These are phyloP conservation scores for Colletotrichum sp. DNA, from an alignment of 2,329 filamentous ascomycete genomes.

Conservation along the genomic window DNA sequence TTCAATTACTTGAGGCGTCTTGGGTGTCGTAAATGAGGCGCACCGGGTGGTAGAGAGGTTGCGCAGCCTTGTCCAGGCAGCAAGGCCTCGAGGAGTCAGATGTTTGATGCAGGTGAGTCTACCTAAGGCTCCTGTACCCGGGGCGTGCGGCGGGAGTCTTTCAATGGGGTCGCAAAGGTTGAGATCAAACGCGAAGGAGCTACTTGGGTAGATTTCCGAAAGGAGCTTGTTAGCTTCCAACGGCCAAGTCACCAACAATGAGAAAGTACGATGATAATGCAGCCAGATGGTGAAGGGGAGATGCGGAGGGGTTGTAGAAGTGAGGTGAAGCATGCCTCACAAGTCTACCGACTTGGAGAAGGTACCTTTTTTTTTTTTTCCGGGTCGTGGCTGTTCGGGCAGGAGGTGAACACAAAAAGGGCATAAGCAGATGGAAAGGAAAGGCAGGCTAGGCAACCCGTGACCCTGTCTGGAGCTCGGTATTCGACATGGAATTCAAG, in stretches of 20 bases:
- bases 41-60: neutral
- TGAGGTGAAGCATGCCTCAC: neutral
- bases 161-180: neutral
- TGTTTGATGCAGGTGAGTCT: neutral
- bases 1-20: neutral
- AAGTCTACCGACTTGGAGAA: neutral
- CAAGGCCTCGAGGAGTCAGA: constrained; percentile 9
- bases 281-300: neutral
- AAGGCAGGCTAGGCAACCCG: neutral
- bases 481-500: neutral
- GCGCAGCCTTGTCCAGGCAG: constrained; percentile 19
- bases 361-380: neutral
- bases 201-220: neutral
- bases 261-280: neutral
- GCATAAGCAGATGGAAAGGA: neutral
- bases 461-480: neutral
- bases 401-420: neutral
- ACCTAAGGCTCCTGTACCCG: neutral
- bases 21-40: neutral
- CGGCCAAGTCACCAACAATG: neutral
- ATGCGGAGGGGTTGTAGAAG: neutral
- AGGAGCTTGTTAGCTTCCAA: neutral
- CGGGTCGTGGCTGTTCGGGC: neutral
- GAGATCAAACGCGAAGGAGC: neutral
- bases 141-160: neutral